Base-by-base conservation (phyloP, 805 yeast species). In the Hanseniaspora nectarophila region DNA sequence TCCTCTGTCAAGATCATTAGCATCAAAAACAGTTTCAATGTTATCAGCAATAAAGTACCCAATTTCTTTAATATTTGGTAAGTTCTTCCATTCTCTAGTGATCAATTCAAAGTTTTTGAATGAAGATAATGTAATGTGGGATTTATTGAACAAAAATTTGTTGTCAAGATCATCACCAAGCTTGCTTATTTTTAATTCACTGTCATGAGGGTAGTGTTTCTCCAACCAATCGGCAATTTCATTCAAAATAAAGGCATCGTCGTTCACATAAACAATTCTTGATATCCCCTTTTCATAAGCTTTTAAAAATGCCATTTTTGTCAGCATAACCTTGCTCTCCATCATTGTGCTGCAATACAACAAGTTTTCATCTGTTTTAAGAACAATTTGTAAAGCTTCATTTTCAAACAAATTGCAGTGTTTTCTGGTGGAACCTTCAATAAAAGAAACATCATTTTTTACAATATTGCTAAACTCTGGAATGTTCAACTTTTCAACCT, bases 1-100 rank as follows among this genome's bases (percentile, higher is more conserved):
- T 0, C 95, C 95, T 15, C 61, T 62, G 4, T 57, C 45, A 0
- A 82, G 82, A 57, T 66, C 66, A 1, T 88, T 86, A 18, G 89
- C 63, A 31, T 66, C 59, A 58, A 90, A 95, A 9, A 33, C 43
- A 4, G 33, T 16, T 33, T 47, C 51, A 16, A 77, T 66, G 60
- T 86, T 87, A 63, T 86, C 95, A 35, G 77, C 78, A 47, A 92
- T 74, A 2, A 87, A 60, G 31, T 86, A 63, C 43, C 79, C 87
- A 29, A 90, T 76, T 0, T 76, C 62, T 55, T 82, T 86, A 5
- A 90, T 70, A 56, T 78, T 78, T 57, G 76, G 78, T 53, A 94
- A 72, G 56, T 80, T 83, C 58, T 81, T 81, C 97, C 97, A 89
- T 44, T 88, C 72, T 55, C 90, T 75, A 0, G 95, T 77, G 0